phyloP scores from a whole-genome alignment of 2,329 filamentous ascomycete genomes.

The Sarocladium strictum region DNA sequence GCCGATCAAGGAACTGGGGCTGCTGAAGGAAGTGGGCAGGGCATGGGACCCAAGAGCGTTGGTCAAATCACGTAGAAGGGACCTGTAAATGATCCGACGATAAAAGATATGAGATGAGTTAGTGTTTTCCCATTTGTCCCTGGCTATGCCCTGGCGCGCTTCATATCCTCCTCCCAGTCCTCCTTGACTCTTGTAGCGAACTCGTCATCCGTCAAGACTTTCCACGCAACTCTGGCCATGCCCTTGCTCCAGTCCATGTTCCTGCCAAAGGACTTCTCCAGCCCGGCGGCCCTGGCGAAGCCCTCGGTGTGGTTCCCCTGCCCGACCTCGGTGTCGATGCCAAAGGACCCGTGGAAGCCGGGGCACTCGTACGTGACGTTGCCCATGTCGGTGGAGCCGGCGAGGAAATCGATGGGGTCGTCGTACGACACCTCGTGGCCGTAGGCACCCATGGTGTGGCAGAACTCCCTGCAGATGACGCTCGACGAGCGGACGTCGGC shows the following conservation, averaged over 20 bases:
- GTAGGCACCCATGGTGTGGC: conserved; percentile 34
- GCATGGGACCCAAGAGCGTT: conserved; percentile 33
- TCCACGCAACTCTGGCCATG: conserved; percentile 30
- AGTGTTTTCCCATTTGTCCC: too few species aligned
- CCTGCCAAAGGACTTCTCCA: conserved; percentile 29
- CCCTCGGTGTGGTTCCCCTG: conserved; percentile 32
- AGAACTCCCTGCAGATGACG: conserved; percentile 36
- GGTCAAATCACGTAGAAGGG: background rate
- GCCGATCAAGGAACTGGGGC: conserved; percentile 15
- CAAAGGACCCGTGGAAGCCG: conserved; percentile 42
- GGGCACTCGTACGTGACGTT: conserved; percentile 43
- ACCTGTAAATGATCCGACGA: too few species aligned
- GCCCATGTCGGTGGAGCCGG: conserved; percentile 42
- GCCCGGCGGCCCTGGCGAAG: conserved; percentile 39
- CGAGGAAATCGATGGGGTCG: conserved; percentile 24
- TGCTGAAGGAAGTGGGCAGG: conserved; percentile 29
- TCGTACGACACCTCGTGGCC: conserved; percentile 31
- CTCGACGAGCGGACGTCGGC: conserved; percentile 39
- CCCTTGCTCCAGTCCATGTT: conserved; percentile 39
- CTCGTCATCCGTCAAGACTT: conserved; percentile 21
- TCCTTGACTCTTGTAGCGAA: background rate
- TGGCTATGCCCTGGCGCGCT: background rate
- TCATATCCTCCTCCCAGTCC: conserved; percentile 9
- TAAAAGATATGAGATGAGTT: too few species aligned
- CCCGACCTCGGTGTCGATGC: conserved; percentile 30